Conservation (phyloP, 768 basidiomycete species). For the Mrakia blollopis region DNA sequence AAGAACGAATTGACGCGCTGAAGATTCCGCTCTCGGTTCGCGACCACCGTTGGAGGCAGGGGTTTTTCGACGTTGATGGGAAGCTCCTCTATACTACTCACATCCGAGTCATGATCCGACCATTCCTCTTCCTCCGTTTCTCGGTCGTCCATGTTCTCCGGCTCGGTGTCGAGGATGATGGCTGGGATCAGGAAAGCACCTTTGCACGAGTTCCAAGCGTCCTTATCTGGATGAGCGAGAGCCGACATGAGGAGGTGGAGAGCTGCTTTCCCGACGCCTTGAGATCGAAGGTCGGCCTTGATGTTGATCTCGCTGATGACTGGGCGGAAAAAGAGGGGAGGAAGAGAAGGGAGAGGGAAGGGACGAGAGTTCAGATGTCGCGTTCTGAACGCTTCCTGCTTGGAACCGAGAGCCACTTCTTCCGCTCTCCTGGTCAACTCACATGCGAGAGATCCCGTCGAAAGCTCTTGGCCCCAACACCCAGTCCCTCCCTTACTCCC, state of each 20-base stretch:
- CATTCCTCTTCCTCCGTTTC: background rate
- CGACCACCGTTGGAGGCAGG: background rate
- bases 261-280: background rate
- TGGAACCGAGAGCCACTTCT: background rate
- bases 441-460: conserved; percentile 1
- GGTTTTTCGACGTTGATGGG: background rate
- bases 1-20: background rate
- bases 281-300: background rate
- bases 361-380: background rate
- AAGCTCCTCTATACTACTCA: background rate
- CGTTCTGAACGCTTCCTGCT: background rate
- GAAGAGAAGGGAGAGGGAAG: too few relatives aligned
- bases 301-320: conserved; percentile 6
- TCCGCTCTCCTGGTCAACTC: background rate
- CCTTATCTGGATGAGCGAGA: background rate
- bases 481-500: conserved; percentile 1
- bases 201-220: background rate
- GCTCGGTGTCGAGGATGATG: background rate
- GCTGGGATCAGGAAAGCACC: background rate
- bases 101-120: background rate
- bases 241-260: background rate
- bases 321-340: background rate
- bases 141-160: background rate
- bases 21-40: background rate
- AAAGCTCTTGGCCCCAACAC: background rate